Evolutionary conservation across 768 basidiomycete species (phyloP).

Genomic region (Brasilioporus rufonigricans): DNA sequence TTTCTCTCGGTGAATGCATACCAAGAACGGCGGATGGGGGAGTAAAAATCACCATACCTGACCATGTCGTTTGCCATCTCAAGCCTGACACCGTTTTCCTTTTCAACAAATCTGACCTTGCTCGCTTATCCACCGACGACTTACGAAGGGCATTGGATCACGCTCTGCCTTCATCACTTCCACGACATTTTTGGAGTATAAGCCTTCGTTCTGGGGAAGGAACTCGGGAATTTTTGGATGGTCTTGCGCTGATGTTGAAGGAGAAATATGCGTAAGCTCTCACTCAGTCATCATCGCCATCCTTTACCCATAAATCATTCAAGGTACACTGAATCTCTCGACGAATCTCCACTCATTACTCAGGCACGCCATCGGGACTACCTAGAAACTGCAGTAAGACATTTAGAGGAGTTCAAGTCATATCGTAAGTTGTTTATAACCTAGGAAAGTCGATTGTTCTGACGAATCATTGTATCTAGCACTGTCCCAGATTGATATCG

Average conservation of each 20-base stretch:
- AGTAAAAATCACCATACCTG: slow-evolving; percentile 37
- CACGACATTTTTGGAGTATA: slow-evolving; percentile 47
- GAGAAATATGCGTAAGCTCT: slow-evolving; percentile 25
- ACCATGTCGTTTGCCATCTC: slow-evolving; percentile 48
- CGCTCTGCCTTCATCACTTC: slow-evolving; percentile 8
- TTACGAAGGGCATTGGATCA: slow-evolving; percentile 20
- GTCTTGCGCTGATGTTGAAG: slow-evolving; percentile 49
- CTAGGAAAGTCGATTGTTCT: not conserved
- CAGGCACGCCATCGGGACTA: slow-evolving; percentile 78
- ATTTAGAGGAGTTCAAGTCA: slow-evolving; percentile 30
- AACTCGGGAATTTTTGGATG: slow-evolving; percentile 55
- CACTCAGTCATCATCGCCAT: not conserved
- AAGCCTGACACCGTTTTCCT: slow-evolving; percentile 62
- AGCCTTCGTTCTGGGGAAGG: slow-evolving; percentile 64
- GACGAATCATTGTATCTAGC: slow-evolving; percentile 35
- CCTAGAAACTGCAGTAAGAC: slow-evolving; percentile 57
- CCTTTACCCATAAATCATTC: not conserved
- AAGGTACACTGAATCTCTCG: slow-evolving; percentile 21
- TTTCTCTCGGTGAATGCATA: slow-evolving; percentile 59
- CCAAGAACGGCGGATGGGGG: not conserved
- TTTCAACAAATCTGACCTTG: slow-evolving; percentile 76
- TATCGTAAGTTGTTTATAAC: slow-evolving; percentile 26
- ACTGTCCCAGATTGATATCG: slow-evolving; percentile 71
- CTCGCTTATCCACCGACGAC: slow-evolving; percentile 13
- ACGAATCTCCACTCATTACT: slow-evolving; percentile 60